phyloP scores from a whole-genome alignment of 306 rosid genomes.

The Erythrophleum fordii region DNA sequence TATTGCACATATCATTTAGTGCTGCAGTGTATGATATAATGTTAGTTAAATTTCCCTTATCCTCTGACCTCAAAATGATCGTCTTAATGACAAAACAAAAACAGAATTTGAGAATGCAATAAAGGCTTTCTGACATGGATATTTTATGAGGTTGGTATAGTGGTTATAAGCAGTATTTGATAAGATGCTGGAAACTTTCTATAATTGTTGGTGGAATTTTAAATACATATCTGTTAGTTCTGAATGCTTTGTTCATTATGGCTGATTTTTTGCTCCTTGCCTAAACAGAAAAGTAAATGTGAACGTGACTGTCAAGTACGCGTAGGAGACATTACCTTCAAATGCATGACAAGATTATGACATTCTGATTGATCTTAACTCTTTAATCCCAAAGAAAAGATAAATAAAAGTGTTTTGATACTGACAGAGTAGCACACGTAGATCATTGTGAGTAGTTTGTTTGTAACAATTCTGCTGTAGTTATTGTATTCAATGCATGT shows the following conservation, averaged over 20 bases:
- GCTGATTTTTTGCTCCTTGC: neutral
- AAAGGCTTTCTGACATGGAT: neutral
- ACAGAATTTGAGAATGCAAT: neutral
- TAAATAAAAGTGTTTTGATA: neutral
- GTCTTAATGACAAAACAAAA: neutral
- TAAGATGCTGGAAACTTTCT: neutral
- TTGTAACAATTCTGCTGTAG: neutral
- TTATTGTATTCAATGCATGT: neutral
- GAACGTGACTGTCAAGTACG: neutral
- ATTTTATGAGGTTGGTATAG: neutral
- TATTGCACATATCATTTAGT: neutral
- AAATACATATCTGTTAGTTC: neutral
- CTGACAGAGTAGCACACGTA: neutral
- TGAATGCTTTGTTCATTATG: neutral
- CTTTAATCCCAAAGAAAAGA: neutral
- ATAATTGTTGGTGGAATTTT: no score
- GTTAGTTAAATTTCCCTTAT: conserved; percentile 13
- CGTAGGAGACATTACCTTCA: neutral
- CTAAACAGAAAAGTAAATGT: neutral
- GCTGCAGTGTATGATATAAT: neutral
- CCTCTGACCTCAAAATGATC: neutral
- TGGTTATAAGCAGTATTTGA: neutral
- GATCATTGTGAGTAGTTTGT: neutral
- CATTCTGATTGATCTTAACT: neutral
- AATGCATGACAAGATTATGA: neutral